Conservation (phyloP, 2,329 filamentous ascomycete genomes). For the Botrytis sinoallii region DNA sequence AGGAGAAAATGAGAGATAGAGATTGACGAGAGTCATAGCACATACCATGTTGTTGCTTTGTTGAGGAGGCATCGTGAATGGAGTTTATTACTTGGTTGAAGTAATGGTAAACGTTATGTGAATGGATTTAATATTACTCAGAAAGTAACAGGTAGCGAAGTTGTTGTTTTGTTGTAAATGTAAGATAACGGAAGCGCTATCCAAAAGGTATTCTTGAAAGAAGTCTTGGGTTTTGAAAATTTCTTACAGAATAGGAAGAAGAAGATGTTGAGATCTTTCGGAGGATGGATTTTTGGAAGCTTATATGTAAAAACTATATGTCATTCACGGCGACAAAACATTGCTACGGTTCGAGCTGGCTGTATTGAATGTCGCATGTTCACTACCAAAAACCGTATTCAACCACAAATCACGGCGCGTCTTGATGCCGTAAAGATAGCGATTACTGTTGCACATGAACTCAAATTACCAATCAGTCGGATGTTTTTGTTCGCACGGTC, state of each 20-base stretch:
- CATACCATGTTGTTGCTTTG: background rate
- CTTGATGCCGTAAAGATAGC: background rate
- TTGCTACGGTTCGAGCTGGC: background rate
- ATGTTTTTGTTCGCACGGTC: background rate
- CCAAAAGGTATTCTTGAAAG: background rate
- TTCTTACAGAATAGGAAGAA: background rate
- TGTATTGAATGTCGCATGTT: background rate
- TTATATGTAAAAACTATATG: background rate
- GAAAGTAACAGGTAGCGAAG: background rate
- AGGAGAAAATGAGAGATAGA: too few species aligned
- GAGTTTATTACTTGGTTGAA: background rate
- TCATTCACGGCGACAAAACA: background rate
- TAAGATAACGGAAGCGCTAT: background rate
- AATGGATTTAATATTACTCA: background rate
- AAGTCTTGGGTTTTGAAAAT: background rate
- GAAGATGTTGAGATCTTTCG: background rate
- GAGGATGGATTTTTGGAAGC: background rate
- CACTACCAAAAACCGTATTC: background rate
- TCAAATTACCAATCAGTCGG: background rate
- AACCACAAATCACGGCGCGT: background rate
- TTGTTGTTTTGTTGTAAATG: background rate
- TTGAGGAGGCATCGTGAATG: slow-evolving; percentile 2
- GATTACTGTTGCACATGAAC: background rate
- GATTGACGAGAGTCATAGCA: background rate
- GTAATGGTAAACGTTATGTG: background rate